These are phyloP conservation scores for Silene noctiflora DNA, from an alignment of 179 eudicot species.

Conservation along the genomic window DNA sequence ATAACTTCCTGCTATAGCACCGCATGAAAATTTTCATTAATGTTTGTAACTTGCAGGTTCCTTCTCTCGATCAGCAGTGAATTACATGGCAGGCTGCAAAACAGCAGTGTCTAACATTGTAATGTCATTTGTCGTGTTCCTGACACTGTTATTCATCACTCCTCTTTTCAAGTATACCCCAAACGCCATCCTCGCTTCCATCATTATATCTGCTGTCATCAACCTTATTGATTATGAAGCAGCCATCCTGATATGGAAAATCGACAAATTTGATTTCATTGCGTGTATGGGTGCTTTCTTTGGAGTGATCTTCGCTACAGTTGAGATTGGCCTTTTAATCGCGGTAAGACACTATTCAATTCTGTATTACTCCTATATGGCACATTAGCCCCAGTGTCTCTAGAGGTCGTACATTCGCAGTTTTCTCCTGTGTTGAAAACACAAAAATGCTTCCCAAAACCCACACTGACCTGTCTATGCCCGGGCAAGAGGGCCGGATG, in stretches of 20 bases:
- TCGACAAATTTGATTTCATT: slow-evolving; percentile 81
- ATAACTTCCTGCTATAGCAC: too few relatives aligned
- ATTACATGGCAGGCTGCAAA: slow-evolving; percentile 78
- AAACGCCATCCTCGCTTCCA: slow-evolving; percentile 70
- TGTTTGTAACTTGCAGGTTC: slow-evolving; percentile 51
- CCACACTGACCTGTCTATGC: too few relatives aligned
- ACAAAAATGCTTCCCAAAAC: too few relatives aligned
- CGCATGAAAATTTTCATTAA: too few relatives aligned
- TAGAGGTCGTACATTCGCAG: too few relatives aligned
- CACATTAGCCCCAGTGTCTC: too few relatives aligned
- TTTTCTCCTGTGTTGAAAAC: too few relatives aligned
- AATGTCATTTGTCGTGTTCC: slow-evolving; percentile 67
- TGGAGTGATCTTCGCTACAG: slow-evolving; percentile 72
- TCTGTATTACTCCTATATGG: too few relatives aligned
- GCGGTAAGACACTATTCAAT: slow-evolving; percentile 46
- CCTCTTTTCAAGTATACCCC: slow-evolving; percentile 80
- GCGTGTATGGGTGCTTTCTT: slow-evolving; percentile 79
- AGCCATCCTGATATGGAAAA: slow-evolving; percentile 65
- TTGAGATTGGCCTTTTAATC: slow-evolving; percentile 78
- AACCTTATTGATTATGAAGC: slow-evolving; percentile 68
- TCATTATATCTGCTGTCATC: slow-evolving; percentile 71
- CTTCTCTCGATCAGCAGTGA: slow-evolving; percentile 87
- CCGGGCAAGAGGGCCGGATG: too few relatives aligned
- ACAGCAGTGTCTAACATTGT: slow-evolving; percentile 73
- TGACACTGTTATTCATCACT: slow-evolving; percentile 61